A percentile compares a stretch with the other conserved stretches of the same genome.
phyloP scores from a whole-genome alignment of 2,329 filamentous ascomycete species.

The Aspergillus costaricaensis region DNA sequence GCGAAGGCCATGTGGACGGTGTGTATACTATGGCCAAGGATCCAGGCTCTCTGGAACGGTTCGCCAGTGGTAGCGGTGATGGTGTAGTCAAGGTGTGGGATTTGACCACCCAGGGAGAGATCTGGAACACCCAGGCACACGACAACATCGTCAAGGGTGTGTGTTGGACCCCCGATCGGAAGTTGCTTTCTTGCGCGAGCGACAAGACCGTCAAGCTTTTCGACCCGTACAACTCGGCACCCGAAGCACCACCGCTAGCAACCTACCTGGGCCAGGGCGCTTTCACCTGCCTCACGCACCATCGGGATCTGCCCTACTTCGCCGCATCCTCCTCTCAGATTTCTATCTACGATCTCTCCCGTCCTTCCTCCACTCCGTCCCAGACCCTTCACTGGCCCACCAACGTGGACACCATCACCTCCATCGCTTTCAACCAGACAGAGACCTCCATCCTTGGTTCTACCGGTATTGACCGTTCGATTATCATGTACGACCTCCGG shows the following conservation, averaged over 20 bases:
- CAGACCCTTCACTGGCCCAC: conserved; percentile 87
- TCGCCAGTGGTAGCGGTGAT: conserved; percentile 85
- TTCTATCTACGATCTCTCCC: conserved; percentile 83
- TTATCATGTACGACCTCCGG: conserved; percentile 90
- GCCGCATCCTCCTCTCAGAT: conserved; percentile 75
- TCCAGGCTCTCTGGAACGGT: conserved; percentile 69
- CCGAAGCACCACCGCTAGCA: conserved; percentile 69
- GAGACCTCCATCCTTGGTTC: conserved; percentile 91
- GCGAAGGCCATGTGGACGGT: conserved; percentile 88
- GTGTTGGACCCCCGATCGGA: conserved; percentile 83
- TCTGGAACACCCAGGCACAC: conserved; percentile 79
- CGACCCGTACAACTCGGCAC: conserved; percentile 77
- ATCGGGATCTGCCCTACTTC: conserved; percentile 76
- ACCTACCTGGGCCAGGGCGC: conserved; percentile 83
- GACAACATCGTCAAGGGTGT: conserved; percentile 92
- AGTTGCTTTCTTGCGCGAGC: conserved; percentile 80
- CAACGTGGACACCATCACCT: conserved; percentile 83
- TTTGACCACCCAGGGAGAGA: conserved; percentile 69
- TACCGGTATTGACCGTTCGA: conserved; percentile 77
- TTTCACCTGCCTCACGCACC: conserved; percentile 82
- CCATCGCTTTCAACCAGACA: conserved; percentile 86
- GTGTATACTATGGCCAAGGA: conserved; percentile 81
- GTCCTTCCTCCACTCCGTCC: conserved; percentile 73
- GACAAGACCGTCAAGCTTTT: conserved; percentile 89
- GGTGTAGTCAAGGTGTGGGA: conserved; percentile 95